phyloP scores from a whole-genome alignment of 78 protist species.

The Monosiga brevicollis region DNA sequence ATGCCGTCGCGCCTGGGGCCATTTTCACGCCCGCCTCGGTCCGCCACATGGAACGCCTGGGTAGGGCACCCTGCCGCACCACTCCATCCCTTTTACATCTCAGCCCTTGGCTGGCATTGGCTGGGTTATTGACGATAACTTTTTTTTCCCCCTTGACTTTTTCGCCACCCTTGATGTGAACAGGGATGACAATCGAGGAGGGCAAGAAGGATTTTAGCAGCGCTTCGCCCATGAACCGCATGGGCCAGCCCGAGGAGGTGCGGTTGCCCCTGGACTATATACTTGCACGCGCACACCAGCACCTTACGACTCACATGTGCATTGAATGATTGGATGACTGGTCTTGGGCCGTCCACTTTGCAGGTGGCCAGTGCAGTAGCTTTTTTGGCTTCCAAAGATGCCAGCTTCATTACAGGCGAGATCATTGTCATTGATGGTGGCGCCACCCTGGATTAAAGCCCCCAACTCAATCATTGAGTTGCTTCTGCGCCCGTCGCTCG shows the following conservation, averaged over 20 bases:
- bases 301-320: too few species aligned
- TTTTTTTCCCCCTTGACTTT: background rate
- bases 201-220: background rate
- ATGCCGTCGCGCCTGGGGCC: background rate
- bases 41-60: background rate
- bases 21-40: background rate
- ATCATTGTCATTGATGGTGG: background rate
- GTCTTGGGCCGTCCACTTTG: too few species aligned
- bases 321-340: too few species aligned
- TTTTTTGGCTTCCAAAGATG: background rate
- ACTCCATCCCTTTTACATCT: background rate
- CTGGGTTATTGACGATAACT: too few species aligned
- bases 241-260: background rate
- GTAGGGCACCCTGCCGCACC: background rate
- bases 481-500: too few species aligned
- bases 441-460: background rate
- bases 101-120: background rate
- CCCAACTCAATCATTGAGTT: too few species aligned
- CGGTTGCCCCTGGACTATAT: too few species aligned
- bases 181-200: background rate
- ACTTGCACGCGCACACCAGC: too few species aligned
- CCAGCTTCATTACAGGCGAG: background rate
- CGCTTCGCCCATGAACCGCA: background rate
- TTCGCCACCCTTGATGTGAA: background rate
- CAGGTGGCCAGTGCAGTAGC: background rate